Evolutionary conservation across 108 stramenopile genomes (phyloP).

Genomic region (Cyclotella kingstonii): DNA sequence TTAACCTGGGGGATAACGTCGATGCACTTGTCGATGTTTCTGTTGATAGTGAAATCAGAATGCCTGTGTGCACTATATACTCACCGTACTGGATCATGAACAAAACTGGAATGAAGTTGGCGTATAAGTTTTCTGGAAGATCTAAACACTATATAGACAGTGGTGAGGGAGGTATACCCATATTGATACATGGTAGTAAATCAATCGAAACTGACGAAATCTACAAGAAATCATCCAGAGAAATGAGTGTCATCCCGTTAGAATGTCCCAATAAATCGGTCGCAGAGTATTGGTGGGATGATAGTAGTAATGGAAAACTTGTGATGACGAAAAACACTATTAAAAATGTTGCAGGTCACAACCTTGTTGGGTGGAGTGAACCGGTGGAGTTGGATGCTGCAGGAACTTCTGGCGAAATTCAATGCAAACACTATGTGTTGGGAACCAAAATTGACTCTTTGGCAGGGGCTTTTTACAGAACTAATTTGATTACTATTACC

Average conservation of each 20-base stretch:
- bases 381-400: constrained; percentile 14
- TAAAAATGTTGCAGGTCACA: neutral
- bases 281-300: constrained; percentile 26
- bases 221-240: neutral
- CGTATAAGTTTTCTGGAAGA: constrained; percentile 9
- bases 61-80: constrained; percentile 38
- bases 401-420: constrained; percentile 15
- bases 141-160: constrained; percentile 23
- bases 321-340: constrained; percentile 12
- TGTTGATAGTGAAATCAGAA: constrained; percentile 21
- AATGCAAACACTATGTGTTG: constrained; percentile 19
- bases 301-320: constrained; percentile 21
- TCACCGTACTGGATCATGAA: constrained; percentile 40
- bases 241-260: constrained; percentile 24
- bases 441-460: constrained; percentile 17
- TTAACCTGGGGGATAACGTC: constrained; percentile 31
- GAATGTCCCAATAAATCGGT: constrained; percentile 13
- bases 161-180: constrained; percentile 24
- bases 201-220: constrained; percentile 8
- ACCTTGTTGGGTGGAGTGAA: constrained; percentile 15
- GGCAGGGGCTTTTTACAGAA: constrained; percentile 29
- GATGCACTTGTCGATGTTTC: constrained; percentile 21
- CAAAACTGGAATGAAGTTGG: constrained; percentile 38
- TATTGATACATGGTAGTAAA: constrained; percentile 28
- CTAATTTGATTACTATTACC: constrained; percentile 17